Evolutionary conservation across 1,139 yeast genomes (phyloP).

Genomic region (Yamadazyma pseudoaaseri): DNA sequence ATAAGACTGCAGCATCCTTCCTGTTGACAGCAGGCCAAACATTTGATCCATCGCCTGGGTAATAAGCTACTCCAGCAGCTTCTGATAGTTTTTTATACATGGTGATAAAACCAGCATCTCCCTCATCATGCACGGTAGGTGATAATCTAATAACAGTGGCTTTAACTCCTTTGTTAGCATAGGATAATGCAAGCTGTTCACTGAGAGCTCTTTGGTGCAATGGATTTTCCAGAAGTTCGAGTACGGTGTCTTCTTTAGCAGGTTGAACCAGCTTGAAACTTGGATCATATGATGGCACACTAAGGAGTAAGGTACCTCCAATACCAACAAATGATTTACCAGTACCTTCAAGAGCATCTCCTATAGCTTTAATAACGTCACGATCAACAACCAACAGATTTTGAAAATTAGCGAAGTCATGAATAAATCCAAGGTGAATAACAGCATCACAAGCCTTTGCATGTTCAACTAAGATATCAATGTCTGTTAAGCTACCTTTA

Average conservation of each 20-base stretch:
- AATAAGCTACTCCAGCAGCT: slow-evolving; percentile 15
- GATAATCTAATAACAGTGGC: slow-evolving; percentile 20
- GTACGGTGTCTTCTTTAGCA: too few species aligned
- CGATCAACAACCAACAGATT: slow-evolving; percentile 16
- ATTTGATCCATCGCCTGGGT: slow-evolving; percentile 23
- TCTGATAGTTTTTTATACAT: slow-evolving; percentile 13
- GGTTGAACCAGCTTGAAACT: too few species aligned
- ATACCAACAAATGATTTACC: slow-evolving; percentile 19
- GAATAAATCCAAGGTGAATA: slow-evolving; percentile 29
- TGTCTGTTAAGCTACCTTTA: slow-evolving; percentile 22
- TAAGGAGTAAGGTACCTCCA: too few species aligned
- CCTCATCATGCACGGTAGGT: slow-evolving; percentile 26
- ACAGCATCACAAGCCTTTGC: slow-evolving; percentile 28
- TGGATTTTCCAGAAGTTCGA: not conserved
- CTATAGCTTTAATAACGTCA: slow-evolving; percentile 19
- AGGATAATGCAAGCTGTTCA: slow-evolving; percentile 11
- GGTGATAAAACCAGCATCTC: slow-evolving; percentile 18
- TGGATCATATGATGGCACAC: too few species aligned
- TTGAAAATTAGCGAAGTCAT: slow-evolving; percentile 17
- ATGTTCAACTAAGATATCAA: slow-evolving; percentile 20
- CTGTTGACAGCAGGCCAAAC: slow-evolving; percentile 29
- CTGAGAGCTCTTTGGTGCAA: slow-evolving; percentile 5
- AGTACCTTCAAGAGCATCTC: slow-evolving; percentile 20
- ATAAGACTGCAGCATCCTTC: slow-evolving; percentile 26
- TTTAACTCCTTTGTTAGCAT: slow-evolving; percentile 20